Evolutionary conservation across 768 basidiomycete species (phyloP), one percentile per base, ranked within the genome.

Genomic region (Termitomyces sp.): DNA sequence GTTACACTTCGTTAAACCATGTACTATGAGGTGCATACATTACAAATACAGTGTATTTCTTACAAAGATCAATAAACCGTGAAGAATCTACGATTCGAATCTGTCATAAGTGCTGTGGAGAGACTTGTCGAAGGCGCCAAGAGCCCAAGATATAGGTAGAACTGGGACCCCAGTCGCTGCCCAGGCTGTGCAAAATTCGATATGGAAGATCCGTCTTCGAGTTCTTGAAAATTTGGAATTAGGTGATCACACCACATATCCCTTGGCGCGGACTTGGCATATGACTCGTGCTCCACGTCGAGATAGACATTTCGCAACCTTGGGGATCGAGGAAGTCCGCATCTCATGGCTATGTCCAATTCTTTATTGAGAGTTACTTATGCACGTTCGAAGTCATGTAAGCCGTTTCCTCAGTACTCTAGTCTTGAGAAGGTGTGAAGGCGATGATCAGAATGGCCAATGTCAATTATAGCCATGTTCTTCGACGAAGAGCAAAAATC

Each of bases 1-100:
- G 86, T 87, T 60, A 78, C 77, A 10, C 72, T 78, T 55, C 75
- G 75, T 63, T 76, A 65, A 50, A 46, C 11, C 9, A 59, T 61
- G 2, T 34, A 45, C 34, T 36, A 5, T 46, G 34, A 14, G 11
- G 14, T 17, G 34, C 3, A 31, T 17, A 56, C 46, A 32, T 55
- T 37, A 42, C 56, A 10, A 37, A 46, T 10, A 42, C 25, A 55
- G 37, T 66, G 57, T 59, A 63, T 34, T 47, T 53, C 25, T 25
- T 62, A 55, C 12, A 11, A 37, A 51, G 31, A 31, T 43, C 34
- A 25, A 57, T 15, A 62, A 62, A 53, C 17, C 5, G 10, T 56
- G 36, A 55, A 36, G n/a, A 9, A 15, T 31, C n/a, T 8, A 38
- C 25, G 53, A 25, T 54, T 20, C 53, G 40, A 17, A 29, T 31